Evolutionary conservation across 2,329 filamentous ascomycete genomes (phyloP), one percentile per base, ranked within the genome.

Genomic region (Aspergillus bombycis): DNA sequence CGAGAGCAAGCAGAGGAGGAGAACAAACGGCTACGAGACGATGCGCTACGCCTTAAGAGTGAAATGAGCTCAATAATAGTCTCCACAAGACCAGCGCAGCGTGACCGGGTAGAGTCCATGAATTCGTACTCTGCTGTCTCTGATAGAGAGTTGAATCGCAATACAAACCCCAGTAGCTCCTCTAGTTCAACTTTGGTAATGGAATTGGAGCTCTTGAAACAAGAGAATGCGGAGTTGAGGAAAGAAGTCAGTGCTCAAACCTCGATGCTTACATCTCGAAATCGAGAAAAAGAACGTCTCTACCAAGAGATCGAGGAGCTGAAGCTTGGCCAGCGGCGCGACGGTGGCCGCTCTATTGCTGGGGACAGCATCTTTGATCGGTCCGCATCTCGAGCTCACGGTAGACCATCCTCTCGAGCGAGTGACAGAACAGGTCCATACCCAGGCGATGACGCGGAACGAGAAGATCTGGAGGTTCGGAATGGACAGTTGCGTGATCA

Each of bases 291-390:
- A 74, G 94, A 98, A 75, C 88, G 93, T 6, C 84, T 99, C 10
- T 96, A 98, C 77, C 93, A 97, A 74, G 94, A 99, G 76, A 98
- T 98, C 66, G 95, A 99, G 78, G 94, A 97, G 65, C 84, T 99
- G 66, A 99, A 98, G 79, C 88, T 98, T 71, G 88, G 91, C 1
- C 90, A 93, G 68, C 89, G 93, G 60, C 89, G 92, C 34, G 91
- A 87, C 65, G 77, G 76, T 59, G 85, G 69, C 73, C 80, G 84
- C 62, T 89, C 86, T 3, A 78, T 86, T 60, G 83, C 93, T 1
- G 89, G 94, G 7, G 95, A 98, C 74, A 97, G 93, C 75, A 91
- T 98, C 50, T 86, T 98, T 36, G 95, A 98, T 64, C 88, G 95
- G n/a, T 97, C 94, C 0, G 93, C 94, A 14, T 97, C 94, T 4